Conservation (phyloP, 2,329 filamentous ascomycete genomes). For the Alternaria sp. region DNA sequence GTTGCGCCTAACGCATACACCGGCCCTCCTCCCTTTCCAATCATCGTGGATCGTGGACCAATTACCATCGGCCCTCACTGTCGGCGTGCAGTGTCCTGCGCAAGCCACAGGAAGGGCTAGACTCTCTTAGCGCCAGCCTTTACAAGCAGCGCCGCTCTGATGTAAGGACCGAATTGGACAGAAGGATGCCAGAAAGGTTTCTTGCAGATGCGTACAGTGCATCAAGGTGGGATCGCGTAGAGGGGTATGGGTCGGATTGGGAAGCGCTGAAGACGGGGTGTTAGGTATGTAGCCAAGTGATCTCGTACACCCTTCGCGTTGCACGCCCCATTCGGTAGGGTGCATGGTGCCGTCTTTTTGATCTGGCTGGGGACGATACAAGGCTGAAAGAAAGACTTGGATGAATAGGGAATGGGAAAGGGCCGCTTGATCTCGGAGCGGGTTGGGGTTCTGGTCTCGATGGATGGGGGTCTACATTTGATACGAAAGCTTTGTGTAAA, state of each 20-base stretch:
- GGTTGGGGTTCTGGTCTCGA: not conserved
- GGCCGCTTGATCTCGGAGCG: not conserved
- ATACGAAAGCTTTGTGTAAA: not conserved
- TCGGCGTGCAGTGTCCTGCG: constrained; percentile 23
- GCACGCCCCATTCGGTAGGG: not conserved
- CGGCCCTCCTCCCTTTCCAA: not conserved
- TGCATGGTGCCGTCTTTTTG: not conserved
- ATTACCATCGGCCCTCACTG: constrained; percentile 19
- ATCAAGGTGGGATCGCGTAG: constrained; percentile 1
- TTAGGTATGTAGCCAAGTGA: not conserved
- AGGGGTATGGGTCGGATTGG: not conserved
- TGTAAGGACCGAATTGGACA: not conserved
- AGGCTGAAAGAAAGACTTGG: not conserved
- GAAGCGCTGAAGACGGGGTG: not conserved
- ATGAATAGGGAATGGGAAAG: not conserved
- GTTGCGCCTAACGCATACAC: not conserved
- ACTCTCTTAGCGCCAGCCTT: constrained; percentile 15
- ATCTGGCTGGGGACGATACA: not conserved
- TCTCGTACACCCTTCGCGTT: not conserved
- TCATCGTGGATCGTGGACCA: not conserved
- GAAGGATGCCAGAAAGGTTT: not conserved
- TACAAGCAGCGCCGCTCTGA: not conserved
- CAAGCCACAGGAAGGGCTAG: constrained; percentile 40
- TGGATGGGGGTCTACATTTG: not conserved
- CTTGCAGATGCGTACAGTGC: not conserved